phyloP scores from a whole-genome alignment of 2,329 filamentous ascomycete genomes.

The Ophiosphaerella narmari region DNA sequence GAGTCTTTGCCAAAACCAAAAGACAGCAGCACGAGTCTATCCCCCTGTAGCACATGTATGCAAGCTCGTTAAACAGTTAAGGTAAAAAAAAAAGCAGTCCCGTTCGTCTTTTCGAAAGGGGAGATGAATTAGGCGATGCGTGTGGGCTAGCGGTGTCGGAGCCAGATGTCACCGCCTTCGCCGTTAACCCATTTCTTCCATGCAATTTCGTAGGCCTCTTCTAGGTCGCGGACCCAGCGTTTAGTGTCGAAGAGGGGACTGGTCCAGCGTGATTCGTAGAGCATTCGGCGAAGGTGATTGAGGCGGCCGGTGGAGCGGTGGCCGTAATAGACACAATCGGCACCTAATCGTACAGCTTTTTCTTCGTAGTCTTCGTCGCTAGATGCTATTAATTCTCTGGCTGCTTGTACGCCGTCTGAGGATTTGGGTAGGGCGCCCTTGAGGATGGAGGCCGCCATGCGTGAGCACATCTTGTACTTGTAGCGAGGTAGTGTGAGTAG shows the following conservation, averaged over 20 bases:
- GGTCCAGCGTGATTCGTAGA: constrained; percentile 83
- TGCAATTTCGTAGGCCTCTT: constrained; percentile 83
- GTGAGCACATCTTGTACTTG: constrained; percentile 97
- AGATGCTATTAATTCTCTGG: constrained; percentile 74
- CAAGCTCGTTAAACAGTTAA: neutral
- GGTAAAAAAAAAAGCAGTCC: too few relatives aligned
- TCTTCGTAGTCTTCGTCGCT: constrained; percentile 85
- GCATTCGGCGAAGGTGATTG: constrained; percentile 74
- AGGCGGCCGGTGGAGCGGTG: constrained; percentile 64
- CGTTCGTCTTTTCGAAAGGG: too few relatives aligned
- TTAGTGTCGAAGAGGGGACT: constrained; percentile 90
- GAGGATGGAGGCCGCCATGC: constrained; percentile 95
- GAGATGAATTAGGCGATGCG: constrained; percentile 1
- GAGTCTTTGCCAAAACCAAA: constrained; percentile 20
- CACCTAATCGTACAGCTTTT: constrained; percentile 47
- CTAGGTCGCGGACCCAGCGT: constrained; percentile 88
- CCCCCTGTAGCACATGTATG: neutral
- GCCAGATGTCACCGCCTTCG: constrained; percentile 89
- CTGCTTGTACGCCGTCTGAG: constrained; percentile 68
- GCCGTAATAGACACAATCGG: constrained; percentile 38
- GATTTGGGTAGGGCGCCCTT: constrained; percentile 81
- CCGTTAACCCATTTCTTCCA: constrained; percentile 88
- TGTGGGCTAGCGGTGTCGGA: constrained; percentile 47
- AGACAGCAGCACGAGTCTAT: constrained; percentile 5
- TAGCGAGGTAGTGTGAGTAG: constrained; percentile 89